Conservation (phyloP, 208 protist species). For the Trypanosomatidae sp. region DNA sequence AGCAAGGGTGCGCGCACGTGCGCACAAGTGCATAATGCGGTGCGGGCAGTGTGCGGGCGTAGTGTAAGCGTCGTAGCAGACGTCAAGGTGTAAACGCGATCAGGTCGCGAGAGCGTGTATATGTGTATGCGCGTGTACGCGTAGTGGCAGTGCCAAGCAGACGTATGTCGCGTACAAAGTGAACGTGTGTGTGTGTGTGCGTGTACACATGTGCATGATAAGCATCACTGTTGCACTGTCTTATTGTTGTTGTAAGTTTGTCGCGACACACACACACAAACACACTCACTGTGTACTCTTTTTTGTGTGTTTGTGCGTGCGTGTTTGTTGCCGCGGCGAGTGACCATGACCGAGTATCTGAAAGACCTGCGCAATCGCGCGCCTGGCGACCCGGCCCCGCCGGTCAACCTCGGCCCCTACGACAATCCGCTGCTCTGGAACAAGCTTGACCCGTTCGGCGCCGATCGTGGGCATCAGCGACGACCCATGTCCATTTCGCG, state of each 20-base stretch:
- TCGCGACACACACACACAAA: neutral
- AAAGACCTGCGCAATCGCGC: conserved; percentile 41
- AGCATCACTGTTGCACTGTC: neutral
- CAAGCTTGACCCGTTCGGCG: conserved; percentile 82
- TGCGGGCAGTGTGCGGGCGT: too few species aligned
- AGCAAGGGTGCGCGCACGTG: too few species aligned
- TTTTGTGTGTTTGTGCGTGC: neutral
- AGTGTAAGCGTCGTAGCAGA: too few species aligned
- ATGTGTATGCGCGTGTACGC: too few species aligned
- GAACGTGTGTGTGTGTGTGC: too few species aligned
- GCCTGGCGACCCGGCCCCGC: conserved; percentile 45
- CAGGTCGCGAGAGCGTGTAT: too few species aligned
- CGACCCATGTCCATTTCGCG: conserved; percentile 82
- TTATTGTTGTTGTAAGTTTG: neutral
- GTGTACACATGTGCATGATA: neutral
- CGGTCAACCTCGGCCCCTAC: conserved; percentile 82
- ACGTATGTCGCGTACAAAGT: too few species aligned
- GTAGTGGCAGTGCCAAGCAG: too few species aligned
- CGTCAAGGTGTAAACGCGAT: too few species aligned
- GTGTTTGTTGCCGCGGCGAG: too few species aligned
- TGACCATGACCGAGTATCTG: conserved; percentile 81
- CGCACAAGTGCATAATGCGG: too few species aligned
- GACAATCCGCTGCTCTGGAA: conserved; percentile 88
- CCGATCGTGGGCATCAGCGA: conserved; percentile 83
- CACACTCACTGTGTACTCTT: neutral